Evolutionary conservation across 352 stramenopile species (phyloP).

Genomic region (Phytophthora kernoviae): DNA sequence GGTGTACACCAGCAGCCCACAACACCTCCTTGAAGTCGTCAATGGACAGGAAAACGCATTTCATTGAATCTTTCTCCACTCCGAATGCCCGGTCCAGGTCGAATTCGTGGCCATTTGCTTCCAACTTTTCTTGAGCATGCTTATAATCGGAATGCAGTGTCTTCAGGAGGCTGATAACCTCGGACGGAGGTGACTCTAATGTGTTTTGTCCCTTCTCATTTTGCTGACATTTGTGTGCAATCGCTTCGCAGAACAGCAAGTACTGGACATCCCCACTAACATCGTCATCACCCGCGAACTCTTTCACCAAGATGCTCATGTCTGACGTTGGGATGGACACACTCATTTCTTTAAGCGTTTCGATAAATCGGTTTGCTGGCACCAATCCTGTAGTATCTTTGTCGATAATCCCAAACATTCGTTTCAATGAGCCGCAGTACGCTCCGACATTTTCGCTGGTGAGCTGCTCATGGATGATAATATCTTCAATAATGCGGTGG

Average conservation of each 20-base stretch:
- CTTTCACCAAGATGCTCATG: constrained; percentile 45
- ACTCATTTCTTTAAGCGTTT: constrained; percentile 71
- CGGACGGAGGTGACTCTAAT: constrained; percentile 35
- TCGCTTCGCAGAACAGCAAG: constrained; percentile 58
- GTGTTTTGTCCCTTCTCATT: constrained; percentile 27
- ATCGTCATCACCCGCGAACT: constrained; percentile 44
- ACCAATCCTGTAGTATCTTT: constrained; percentile 68
- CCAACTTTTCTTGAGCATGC: constrained; percentile 22
- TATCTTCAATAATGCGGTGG: constrained; percentile 52
- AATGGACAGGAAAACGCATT: constrained; percentile 45
- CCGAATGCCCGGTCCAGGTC: constrained; percentile 56
- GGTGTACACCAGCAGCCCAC: constrained; percentile 60
- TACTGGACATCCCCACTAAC: constrained; percentile 47
- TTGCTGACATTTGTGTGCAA: constrained; percentile 52
- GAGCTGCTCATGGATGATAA: constrained; percentile 56
- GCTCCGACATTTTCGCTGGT: constrained; percentile 41
- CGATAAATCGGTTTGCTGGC: constrained; percentile 46
- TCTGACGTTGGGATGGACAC: constrained; percentile 44
- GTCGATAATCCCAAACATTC: constrained; percentile 85
- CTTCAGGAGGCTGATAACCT: constrained; percentile 59
- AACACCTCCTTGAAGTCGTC: constrained; percentile 79
- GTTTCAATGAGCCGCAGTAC: constrained; percentile 72
- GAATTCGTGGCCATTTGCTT: constrained; percentile 38
- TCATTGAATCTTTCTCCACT: constrained; percentile 39
- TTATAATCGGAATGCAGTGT: constrained; percentile 51